Percentiles rank a stretch among this genome's conserved stretches.
Conservation (phyloP, 768 basidiomycete species). For the Bullera alba region DNA sequence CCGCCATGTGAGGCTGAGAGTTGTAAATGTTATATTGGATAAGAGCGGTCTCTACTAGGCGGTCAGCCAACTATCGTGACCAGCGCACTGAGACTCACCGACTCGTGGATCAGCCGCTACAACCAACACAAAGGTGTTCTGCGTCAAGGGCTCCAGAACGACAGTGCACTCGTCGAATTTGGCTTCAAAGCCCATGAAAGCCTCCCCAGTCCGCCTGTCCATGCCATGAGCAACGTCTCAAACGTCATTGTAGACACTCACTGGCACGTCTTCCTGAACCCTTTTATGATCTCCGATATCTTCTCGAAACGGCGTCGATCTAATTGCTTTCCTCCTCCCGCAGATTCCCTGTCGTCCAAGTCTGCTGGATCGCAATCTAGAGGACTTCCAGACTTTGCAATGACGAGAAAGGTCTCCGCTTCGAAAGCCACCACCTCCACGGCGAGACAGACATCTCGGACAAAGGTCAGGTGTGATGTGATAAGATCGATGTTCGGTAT, state of each 20-base stretch:
- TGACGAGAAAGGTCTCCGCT: slow-evolving; percentile 94
- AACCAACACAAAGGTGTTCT: slow-evolving; percentile 85
- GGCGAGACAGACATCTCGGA: slow-evolving; percentile 79
- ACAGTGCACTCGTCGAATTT: slow-evolving; percentile 39
- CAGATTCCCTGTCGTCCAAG: slow-evolving; percentile 40
- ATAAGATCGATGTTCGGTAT: slow-evolving; percentile 92
- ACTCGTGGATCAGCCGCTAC: slow-evolving; percentile 83
- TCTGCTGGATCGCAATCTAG: slow-evolving; percentile 36
- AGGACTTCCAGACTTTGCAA: slow-evolving; percentile 54
- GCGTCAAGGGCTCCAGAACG: slow-evolving; percentile 76
- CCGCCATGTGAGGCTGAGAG: slow-evolving; percentile 79
- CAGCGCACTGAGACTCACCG: slow-evolving; percentile 52
- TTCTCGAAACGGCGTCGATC: slow-evolving; percentile 50
- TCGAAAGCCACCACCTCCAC: slow-evolving; percentile 95
- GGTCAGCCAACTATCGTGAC: neutral
- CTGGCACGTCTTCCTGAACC: slow-evolving; percentile 85
- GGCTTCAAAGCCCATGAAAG: slow-evolving; percentile 39
- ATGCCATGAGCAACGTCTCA: neutral
- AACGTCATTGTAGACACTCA: slow-evolving; percentile 47
- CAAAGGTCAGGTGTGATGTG: slow-evolving; percentile 73
- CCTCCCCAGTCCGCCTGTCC: slow-evolving; percentile 24
- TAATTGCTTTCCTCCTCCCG: slow-evolving; percentile 44
- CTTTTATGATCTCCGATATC: slow-evolving; percentile 76
- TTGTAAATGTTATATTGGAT: slow-evolving; percentile 80
- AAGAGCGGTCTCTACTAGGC: slow-evolving; percentile 68